Conservation (phyloP, 192 early-diverging fungal species). For the Umbelopsis ramanniana region DNA sequence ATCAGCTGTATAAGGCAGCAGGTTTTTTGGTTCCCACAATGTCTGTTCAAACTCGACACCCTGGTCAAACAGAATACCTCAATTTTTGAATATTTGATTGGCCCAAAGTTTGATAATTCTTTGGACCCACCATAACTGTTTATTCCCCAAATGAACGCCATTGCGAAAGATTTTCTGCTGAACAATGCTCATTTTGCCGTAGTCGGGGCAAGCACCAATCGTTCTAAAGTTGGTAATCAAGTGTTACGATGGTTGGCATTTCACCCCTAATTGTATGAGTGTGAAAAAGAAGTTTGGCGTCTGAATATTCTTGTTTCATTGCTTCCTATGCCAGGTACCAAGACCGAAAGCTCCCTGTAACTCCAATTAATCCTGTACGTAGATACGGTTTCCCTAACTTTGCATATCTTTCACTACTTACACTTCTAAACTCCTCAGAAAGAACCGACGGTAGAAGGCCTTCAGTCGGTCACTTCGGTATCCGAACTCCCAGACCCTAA, state of each 20-base stretch:
- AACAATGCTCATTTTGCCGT: slow-evolving; percentile 59
- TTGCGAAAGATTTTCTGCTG: slow-evolving; percentile 3
- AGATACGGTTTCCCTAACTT: not conserved
- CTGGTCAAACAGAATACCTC: too few species aligned
- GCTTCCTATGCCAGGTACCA: slow-evolving; percentile 26
- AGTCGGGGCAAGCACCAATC: slow-evolving; percentile 77
- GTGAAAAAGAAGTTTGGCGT: not conserved
- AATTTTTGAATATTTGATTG: too few species aligned
- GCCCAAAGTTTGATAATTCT: not conserved
- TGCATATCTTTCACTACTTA: not conserved
- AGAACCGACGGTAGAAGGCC: slow-evolving; percentile 45
- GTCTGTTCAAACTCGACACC: too few species aligned
- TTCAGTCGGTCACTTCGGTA: slow-evolving; percentile 46
- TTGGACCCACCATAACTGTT: not conserved
- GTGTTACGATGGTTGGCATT: slow-evolving; percentile 74
- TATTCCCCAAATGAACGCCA: not conserved
- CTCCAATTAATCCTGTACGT: slow-evolving; percentile 41
- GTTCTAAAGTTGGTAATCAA: slow-evolving; percentile 83
- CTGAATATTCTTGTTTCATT: not conserved
- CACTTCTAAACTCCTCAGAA: slow-evolving; percentile 33
- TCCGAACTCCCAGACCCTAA: slow-evolving; percentile 40
- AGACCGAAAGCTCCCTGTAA: slow-evolving; percentile 29
- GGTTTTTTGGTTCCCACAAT: too few species aligned
- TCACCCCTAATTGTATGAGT: not conserved
- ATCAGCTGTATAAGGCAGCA: too few species aligned